phyloP scores from a whole-genome alignment of 192 early-diverging fungal species.

The Allomyces macrogynus region DNA sequence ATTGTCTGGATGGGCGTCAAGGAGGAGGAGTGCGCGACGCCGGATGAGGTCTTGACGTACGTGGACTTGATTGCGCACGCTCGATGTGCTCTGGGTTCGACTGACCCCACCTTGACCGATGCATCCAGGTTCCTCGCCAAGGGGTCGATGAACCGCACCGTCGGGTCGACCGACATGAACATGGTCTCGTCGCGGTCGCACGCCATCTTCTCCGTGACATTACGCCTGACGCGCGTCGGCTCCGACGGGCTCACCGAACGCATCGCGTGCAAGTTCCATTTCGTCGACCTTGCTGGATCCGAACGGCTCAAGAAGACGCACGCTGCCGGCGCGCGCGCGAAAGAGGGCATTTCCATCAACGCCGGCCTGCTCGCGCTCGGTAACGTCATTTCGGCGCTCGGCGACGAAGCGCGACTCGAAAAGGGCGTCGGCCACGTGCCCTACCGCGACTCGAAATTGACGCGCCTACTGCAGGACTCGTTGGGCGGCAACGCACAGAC shows the following conservation, averaged over 20 bases:
- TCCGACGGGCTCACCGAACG: constrained; percentile 1
- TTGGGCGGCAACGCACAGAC: constrained; percentile 88
- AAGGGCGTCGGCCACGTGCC: constrained; percentile 47
- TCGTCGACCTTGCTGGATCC: constrained; percentile 96
- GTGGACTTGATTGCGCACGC: no score
- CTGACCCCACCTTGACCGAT: no score
- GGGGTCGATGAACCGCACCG: constrained; percentile 61
- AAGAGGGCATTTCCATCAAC: constrained; percentile 96
- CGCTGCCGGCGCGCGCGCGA: constrained; percentile 74
- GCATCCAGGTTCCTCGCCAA: constrained; percentile 24
- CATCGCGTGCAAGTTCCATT: constrained; percentile 80
- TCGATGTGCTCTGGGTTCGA: no score
- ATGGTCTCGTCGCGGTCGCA: constrained; percentile 82
- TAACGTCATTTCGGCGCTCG: constrained; percentile 91
- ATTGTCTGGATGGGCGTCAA: constrained; percentile 72
- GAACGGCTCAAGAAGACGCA: constrained; percentile 86
- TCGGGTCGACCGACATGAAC: constrained; percentile 96
- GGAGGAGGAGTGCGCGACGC: constrained; percentile 46
- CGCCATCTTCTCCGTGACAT: constrained; percentile 83
- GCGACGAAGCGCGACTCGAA: constrained; percentile 28
- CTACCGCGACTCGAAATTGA: constrained; percentile 93
- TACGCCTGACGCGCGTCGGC: constrained; percentile 23
- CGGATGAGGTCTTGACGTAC: constrained; percentile 52
- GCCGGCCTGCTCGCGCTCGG: constrained; percentile 85
- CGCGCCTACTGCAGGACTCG: constrained; percentile 88